phyloP scores from a whole-genome alignment of 2,329 filamentous ascomycete genomes.

The Arthrobotrys megalospora region DNA sequence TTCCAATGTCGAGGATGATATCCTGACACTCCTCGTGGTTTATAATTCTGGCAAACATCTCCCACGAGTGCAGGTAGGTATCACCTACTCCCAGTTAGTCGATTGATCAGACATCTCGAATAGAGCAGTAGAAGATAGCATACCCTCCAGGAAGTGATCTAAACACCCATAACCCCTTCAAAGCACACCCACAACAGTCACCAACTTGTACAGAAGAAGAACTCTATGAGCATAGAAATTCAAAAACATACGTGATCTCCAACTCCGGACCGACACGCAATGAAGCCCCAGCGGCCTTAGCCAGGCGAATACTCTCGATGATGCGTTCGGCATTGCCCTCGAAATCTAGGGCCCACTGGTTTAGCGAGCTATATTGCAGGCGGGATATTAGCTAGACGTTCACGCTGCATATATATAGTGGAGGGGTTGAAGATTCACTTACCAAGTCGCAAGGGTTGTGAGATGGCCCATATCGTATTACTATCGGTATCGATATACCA shows the following conservation, averaged over 20 bases:
- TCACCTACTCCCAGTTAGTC: constrained; percentile 68
- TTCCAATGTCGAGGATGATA: constrained; percentile 77
- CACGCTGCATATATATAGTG: constrained; percentile 50
- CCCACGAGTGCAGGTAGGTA: constrained; percentile 75
- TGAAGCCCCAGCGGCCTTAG: constrained; percentile 75
- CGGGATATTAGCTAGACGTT: neutral
- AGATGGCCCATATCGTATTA: constrained; percentile 66
- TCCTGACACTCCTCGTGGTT: constrained; percentile 74
- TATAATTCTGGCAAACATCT: constrained; percentile 76
- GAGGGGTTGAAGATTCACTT: constrained; percentile 46
- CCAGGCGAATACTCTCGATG: constrained; percentile 74
- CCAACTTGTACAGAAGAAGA: constrained; percentile 60
- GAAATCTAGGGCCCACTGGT: constrained; percentile 74
- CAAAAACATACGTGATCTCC: constrained; percentile 68
- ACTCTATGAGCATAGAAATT: neutral
- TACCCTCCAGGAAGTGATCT: constrained; percentile 76
- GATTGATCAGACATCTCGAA: constrained; percentile 43
- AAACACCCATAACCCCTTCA: constrained; percentile 77
- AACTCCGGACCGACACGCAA: constrained; percentile 75
- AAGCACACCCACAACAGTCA: constrained; percentile 66
- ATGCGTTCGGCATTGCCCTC: constrained; percentile 77
- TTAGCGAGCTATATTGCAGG: constrained; percentile 64
- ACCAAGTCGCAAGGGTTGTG: constrained; percentile 68
- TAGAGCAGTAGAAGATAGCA: constrained; percentile 63
- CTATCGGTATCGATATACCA: neutral